Evolutionary conservation across 495 filamentous ascomycete genomes (phyloP).

Genomic region (Penicillium salamii): DNA sequence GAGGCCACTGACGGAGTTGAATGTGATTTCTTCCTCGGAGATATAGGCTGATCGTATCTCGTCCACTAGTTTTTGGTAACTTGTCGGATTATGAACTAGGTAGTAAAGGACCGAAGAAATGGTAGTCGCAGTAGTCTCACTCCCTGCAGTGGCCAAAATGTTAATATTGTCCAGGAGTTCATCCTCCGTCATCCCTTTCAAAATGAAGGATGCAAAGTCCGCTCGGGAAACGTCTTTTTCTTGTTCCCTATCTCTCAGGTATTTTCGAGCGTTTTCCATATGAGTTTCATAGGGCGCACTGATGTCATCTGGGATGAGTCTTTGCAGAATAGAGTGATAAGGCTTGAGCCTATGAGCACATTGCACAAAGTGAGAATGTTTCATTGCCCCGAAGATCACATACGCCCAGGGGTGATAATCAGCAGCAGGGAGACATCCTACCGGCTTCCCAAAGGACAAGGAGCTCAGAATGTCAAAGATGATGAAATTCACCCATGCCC

Average conservation of each 20-base stretch:
- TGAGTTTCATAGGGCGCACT: background rate
- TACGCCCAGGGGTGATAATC: background rate
- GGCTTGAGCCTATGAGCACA: constrained; percentile 4
- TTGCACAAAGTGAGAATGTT: background rate
- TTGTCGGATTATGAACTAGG: constrained; percentile 41
- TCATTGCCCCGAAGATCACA: background rate
- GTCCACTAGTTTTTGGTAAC: constrained; percentile 37
- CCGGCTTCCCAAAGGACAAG: constrained; percentile 13
- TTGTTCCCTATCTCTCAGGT: background rate
- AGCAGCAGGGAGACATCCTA: constrained; percentile 5
- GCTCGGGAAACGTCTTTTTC: background rate
- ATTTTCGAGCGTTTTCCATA: background rate
- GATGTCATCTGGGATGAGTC: background rate
- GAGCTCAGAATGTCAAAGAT: constrained; percentile 12
- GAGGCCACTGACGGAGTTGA: constrained; percentile 37
- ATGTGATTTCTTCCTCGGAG: constrained; percentile 49
- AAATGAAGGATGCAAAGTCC: background rate
- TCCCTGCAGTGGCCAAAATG: constrained; percentile 34
- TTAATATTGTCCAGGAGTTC: background rate
- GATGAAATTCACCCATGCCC: constrained; percentile 16
- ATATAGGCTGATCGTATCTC: constrained; percentile 52
- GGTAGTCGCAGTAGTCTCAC: constrained; percentile 51
- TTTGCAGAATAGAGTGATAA: background rate
- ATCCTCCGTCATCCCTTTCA: background rate
- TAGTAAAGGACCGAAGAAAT: constrained; percentile 46